These are phyloP conservation scores for Penicillium antarcticum DNA, from an alignment of 495 filamentous ascomycete species.

Conservation along the genomic window DNA sequence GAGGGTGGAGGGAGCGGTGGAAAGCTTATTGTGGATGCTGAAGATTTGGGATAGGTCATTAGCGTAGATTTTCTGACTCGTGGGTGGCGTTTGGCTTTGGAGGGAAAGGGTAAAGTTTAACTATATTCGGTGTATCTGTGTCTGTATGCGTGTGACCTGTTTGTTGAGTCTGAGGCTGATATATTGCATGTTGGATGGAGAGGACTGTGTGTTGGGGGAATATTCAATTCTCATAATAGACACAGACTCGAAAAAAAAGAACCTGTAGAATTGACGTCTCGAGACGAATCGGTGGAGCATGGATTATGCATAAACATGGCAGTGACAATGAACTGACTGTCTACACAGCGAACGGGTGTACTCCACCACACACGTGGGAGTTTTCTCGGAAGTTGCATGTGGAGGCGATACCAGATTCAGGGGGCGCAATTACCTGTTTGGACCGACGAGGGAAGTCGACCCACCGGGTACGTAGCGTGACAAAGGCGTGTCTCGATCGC, in stretches of 20 bases:
- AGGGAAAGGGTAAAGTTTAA: not conserved
- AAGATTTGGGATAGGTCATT: not conserved
- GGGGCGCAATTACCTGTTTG: not conserved
- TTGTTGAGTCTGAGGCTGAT: not conserved
- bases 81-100: not conserved
- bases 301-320: constrained; percentile 1
- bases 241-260: not conserved
- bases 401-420: not conserved
- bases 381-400: not conserved
- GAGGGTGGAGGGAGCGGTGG: too few species aligned
- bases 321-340: too few species aligned
- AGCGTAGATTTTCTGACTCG: not conserved
- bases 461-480: not conserved
- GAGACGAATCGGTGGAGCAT: not conserved
- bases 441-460: not conserved
- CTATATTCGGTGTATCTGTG: too few species aligned
- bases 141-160: not conserved
- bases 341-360: not conserved
- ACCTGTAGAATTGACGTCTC: not conserved
- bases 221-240: not conserved
- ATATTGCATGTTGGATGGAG: too few species aligned
- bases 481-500: not conserved
- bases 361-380: not conserved
- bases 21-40: not conserved
- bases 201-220: too few species aligned